Percentiles rank a stretch among this genome's conserved stretches.
Evolutionary conservation across 768 basidiomycete species (phyloP).

Genomic region (Melanogaster broomeanus): DNA sequence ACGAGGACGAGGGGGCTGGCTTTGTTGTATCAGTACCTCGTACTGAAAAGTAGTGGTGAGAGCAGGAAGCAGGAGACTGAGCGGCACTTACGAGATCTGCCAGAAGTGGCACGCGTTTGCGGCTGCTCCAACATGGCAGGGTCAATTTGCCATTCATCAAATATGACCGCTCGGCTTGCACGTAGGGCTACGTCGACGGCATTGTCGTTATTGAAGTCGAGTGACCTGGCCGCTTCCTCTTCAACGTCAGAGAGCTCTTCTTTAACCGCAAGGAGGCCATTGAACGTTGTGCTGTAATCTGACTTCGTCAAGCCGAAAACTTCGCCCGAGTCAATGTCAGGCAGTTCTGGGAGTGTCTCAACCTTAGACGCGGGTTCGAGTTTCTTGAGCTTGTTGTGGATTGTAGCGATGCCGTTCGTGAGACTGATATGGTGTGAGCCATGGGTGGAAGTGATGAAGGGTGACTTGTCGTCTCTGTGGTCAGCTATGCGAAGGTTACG

Average conservation of each 20-base stretch:
- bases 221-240: neutral
- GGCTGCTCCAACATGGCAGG: neutral
- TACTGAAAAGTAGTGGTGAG: no score
- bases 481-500: conserved; percentile 17
- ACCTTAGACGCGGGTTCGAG: neutral
- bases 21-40: no score
- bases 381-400: conserved; percentile 11
- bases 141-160: conserved; percentile 2
- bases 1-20: no score
- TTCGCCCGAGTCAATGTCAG: conserved; percentile 4
- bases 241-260: neutral
- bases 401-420: conserved; percentile 12
- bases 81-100: no score
- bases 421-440: conserved; percentile 29
- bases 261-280: neutral
- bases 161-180: neutral
- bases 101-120: neutral
- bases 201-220: neutral
- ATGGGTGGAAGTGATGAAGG: conserved; percentile 12
- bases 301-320: conserved; percentile 8
- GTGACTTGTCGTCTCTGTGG: neutral
- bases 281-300: neutral
- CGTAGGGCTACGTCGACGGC: neutral
- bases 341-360: neutral
- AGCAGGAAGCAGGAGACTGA: no score